A percentile compares a stretch with the other conserved stretches of the same genome.
These are phyloP conservation scores for Tritrichomonas foetus DNA, from an alignment of 208 protist genomes.

Conservation along the genomic window DNA sequence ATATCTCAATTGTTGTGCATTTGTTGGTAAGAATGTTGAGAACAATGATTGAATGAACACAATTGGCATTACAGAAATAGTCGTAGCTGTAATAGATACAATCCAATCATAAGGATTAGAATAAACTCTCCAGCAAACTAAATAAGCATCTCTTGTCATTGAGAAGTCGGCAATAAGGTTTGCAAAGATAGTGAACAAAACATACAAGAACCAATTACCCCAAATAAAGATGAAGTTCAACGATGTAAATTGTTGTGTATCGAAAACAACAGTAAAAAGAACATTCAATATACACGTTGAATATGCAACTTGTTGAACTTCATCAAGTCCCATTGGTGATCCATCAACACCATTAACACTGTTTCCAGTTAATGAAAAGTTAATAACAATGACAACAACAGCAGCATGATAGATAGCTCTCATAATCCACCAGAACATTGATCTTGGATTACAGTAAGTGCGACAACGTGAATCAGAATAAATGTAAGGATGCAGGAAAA, in stretches of 20 bases:
- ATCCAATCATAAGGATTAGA: neutral
- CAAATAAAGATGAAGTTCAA: constrained; percentile 38
- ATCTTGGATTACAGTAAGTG: neutral
- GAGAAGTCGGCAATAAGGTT: neutral
- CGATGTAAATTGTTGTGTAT: neutral
- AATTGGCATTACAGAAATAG: neutral
- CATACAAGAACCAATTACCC: constrained; percentile 11
- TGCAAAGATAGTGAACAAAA: neutral
- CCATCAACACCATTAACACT: neutral
- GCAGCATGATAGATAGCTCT: neutral
- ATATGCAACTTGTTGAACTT: neutral
- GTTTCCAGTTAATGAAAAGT: neutral
- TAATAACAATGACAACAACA: neutral
- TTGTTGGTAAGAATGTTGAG: neutral
- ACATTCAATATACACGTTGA: neutral
- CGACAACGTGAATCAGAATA: neutral
- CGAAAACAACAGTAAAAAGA: neutral
- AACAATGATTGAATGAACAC: neutral
- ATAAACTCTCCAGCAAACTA: neutral
- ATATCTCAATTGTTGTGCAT: neutral
- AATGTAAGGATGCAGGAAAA: neutral
- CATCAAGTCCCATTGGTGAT: neutral
- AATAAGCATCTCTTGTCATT: neutral
- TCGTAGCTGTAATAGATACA: neutral
- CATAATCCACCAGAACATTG: constrained; percentile 30